These are phyloP conservation scores for Papiliotrema fonsecae DNA, from an alignment of 1,284 basidiomycete genomes.

Conservation along the genomic window DNA sequence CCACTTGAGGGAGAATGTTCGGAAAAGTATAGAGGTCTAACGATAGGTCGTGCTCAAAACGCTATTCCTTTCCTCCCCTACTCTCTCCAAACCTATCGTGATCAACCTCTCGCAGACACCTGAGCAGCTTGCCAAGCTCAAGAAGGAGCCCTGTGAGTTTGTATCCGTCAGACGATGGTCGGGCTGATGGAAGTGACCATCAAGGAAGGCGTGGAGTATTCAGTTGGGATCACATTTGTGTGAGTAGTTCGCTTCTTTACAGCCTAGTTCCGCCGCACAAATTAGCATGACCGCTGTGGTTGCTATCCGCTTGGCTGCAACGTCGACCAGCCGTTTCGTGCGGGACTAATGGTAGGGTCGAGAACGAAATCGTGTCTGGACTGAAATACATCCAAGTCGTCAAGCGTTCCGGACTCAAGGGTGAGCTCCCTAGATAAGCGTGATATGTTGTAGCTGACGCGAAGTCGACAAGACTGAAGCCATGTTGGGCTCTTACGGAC, in stretches of 20 bases:
- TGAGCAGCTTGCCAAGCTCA: conserved; percentile 48
- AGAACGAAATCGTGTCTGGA: conserved; percentile 53
- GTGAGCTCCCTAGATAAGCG: conserved; percentile 21
- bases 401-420: conserved; percentile 48
- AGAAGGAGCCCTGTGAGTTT: conserved; percentile 50
- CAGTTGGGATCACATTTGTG: conserved; percentile 52
- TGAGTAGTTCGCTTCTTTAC: conserved; percentile 19
- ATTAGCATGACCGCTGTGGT: too few species aligned
- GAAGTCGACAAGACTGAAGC: conserved; percentile 43
- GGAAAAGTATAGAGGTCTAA: too few species aligned
- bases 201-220: conserved; percentile 56
- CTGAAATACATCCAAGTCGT: conserved; percentile 55
- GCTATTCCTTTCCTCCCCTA: conserved; percentile 51
- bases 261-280: too few species aligned
- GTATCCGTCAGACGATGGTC: neutral
- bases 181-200: conserved; percentile 39
- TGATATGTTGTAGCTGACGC: neutral
- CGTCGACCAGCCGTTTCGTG: too few species aligned
- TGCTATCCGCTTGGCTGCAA: too few species aligned
- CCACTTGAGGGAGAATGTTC: too few species aligned
- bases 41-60: conserved; percentile 47
- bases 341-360: conserved; percentile 32
- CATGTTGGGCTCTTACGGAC: conserved; percentile 55
- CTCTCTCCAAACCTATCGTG: conserved; percentile 47
- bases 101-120: conserved; percentile 49